Percentiles rank a stretch among this genome's conserved stretches.
Conservation (phyloP, 164 flowering plant species). For the Vitis vinifera region ASM3070453v1 NC_081820.1:19854001-19854500, state of each 20-base stretch:
- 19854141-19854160: slow-evolving; percentile 20
- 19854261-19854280: slow-evolving; percentile 16
- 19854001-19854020: slow-evolving; percentile 2
- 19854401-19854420: slow-evolving; percentile 25
- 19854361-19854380: neutral
- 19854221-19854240: slow-evolving; percentile 1
- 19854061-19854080: slow-evolving; percentile 29
- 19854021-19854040: slow-evolving; percentile 21
- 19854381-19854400: neutral
- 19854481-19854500: neutral
- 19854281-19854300: slow-evolving; percentile 9
- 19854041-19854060: slow-evolving; percentile 17
- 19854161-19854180: slow-evolving; percentile 3
- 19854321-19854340: slow-evolving; percentile 25
- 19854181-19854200: neutral
- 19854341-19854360: slow-evolving; percentile 11
- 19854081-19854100: slow-evolving; percentile 22
- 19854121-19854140: slow-evolving; percentile 20
- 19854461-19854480: neutral
- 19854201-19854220: neutral
- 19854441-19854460: slow-evolving; percentile 21
- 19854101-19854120: slow-evolving; percentile 30
- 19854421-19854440: slow-evolving; percentile 26
- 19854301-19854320: slow-evolving; percentile 19
- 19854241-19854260: slow-evolving; percentile 14